Percentiles rank a stretch among this genome's conserved stretches.
Conservation (phyloP, 257 asterid species). For the Salvia rosmarinus region DNA sequence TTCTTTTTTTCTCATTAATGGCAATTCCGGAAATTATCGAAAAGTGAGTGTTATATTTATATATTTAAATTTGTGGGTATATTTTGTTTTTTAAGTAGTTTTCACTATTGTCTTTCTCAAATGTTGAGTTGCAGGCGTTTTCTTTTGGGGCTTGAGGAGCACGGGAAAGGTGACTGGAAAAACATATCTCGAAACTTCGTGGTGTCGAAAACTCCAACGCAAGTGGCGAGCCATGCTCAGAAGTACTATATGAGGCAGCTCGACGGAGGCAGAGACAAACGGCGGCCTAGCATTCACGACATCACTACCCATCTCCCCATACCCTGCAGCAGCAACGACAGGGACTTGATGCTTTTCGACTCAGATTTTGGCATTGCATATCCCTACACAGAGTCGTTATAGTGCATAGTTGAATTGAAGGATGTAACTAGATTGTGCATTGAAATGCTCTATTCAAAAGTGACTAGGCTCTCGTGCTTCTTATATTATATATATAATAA, state of each 20-base stretch:
- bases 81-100: too few relatives aligned
- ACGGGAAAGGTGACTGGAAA: conserved; percentile 89
- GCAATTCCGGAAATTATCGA: too few relatives aligned
- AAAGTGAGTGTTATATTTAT: too few relatives aligned
- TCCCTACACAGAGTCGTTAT: conserved; percentile 12
- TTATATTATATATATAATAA: neutral
- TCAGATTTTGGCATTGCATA: conserved; percentile 30
- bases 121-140: conserved; percentile 50
- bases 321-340: conserved; percentile 31
- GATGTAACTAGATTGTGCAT: neutral
- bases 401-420: neutral
- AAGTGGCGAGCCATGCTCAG: conserved; percentile 95
- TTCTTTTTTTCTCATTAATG: too few relatives aligned
- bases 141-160: conserved; percentile 63
- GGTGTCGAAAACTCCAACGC: conserved; percentile 72
- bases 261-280: conserved; percentile 67
- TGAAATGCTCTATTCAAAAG: neutral
- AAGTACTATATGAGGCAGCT: conserved; percentile 72
- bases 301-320: conserved; percentile 52
- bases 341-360: conserved; percentile 37
- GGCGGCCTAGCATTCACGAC: conserved; percentile 87
- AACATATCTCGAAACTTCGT: conserved; percentile 78
- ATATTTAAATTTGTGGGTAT: too few relatives aligned
- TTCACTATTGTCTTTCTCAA: too few relatives aligned
- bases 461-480: neutral